phyloP scores from a whole-genome alignment of 768 basidiomycete genomes.

The Mycena epipterygia region DNA sequence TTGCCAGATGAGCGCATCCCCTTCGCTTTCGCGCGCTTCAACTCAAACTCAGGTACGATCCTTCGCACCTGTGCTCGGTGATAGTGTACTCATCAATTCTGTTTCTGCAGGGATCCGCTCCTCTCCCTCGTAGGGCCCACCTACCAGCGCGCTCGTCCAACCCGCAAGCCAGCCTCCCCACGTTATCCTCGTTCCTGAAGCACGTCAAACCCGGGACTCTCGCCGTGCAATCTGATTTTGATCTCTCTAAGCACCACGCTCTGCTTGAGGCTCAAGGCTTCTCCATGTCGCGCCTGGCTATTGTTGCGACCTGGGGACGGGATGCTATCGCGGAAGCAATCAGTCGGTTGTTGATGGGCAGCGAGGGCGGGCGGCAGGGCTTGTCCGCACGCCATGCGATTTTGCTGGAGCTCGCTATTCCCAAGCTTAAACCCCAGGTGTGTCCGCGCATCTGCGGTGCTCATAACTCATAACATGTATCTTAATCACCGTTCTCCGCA shows the following conservation, averaged over 20 bases:
- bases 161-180: too few relatives aligned
- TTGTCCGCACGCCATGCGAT: too few relatives aligned
- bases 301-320: not conserved
- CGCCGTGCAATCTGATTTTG: not conserved
- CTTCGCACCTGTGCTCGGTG: too few relatives aligned
- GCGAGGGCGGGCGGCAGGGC: not conserved
- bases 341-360: not conserved
- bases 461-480: too few relatives aligned
- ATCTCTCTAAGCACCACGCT: not conserved
- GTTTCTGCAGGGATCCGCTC: not conserved
- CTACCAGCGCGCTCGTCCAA: not conserved
- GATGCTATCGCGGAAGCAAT: not conserved
- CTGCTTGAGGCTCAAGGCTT: constrained; percentile 18
- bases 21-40: too few relatives aligned
- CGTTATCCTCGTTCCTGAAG: too few relatives aligned
- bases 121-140: not conserved
- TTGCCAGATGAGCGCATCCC: too few relatives aligned
- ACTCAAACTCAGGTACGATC: too few relatives aligned
- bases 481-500: too few relatives aligned
- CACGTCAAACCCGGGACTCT: too few relatives aligned
- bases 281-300: not conserved
- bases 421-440: not conserved
- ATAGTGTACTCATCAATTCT: too few relatives aligned
- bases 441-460: not conserved
- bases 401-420: too few relatives aligned